These are phyloP conservation scores for Hibiscus syriacus DNA, from an alignment of 345 rosid species.

Conservation along the genomic window DNA sequence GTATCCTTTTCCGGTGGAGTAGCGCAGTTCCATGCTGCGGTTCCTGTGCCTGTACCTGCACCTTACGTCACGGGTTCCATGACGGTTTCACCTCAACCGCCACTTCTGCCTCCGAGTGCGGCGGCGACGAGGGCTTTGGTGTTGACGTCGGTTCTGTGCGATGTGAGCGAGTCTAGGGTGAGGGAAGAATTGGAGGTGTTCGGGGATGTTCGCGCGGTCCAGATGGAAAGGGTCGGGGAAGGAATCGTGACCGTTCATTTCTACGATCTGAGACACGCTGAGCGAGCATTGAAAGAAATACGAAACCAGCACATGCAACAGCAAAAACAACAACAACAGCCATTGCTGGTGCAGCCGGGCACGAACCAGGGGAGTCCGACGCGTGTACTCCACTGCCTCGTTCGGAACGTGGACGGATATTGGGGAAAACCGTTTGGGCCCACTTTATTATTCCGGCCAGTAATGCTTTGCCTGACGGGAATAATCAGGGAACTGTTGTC, in stretches of 20 bases:
- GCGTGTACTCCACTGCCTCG: slow-evolving; percentile 8
- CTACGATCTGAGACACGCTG: slow-evolving; percentile 68
- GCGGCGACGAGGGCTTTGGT: slow-evolving; percentile 58
- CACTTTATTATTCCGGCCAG: slow-evolving; percentile 56
- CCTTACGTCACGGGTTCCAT: slow-evolving; percentile 12
- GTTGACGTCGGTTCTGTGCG: slow-evolving; percentile 39
- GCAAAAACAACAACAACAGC: slow-evolving; percentile 23
- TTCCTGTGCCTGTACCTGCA: slow-evolving; percentile 10
- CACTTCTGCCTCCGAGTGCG: slow-evolving; percentile 32
- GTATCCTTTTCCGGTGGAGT: slow-evolving; percentile 23
- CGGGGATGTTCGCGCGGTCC: slow-evolving; percentile 81
- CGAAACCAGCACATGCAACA: slow-evolving; percentile 56
- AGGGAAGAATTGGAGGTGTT: slow-evolving; percentile 65
- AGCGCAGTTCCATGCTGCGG: slow-evolving; percentile 6
- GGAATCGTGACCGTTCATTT: slow-evolving; percentile 84
- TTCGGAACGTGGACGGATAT: slow-evolving; percentile 44
- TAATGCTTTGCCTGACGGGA: slow-evolving; percentile 54
- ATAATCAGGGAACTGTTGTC: slow-evolving; percentile 84
- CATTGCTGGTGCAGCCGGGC: slow-evolving; percentile 15
- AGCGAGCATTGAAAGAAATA: slow-evolving; percentile 49
- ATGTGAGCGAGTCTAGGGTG: slow-evolving; percentile 48
- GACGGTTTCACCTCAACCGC: neutral
- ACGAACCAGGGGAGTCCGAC: neutral
- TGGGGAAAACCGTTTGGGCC: slow-evolving; percentile 57
- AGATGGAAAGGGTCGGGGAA: slow-evolving; percentile 71